Percentiles rank a stretch among this genome's conserved stretches.
phyloP scores from a whole-genome alignment of 2,329 filamentous ascomycete species.

The Trichoderma arundinaceum region DNA sequence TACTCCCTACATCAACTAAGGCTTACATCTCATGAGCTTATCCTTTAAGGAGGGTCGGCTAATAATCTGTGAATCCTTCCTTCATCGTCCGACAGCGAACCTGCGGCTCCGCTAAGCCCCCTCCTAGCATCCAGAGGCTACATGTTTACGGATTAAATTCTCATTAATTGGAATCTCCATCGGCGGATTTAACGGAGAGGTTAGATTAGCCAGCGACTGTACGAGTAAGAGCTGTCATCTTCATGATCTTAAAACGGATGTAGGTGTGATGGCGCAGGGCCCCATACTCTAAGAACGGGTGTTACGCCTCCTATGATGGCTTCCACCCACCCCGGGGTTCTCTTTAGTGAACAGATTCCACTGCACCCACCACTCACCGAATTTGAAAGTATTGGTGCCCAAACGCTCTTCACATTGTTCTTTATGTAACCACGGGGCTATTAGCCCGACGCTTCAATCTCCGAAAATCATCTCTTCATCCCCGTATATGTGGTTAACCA shows the following conservation, averaged over 20 bases:
- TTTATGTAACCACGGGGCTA: no score
- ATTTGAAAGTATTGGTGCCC: no score
- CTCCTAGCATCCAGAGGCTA: background rate
- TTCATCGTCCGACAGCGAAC: background rate
- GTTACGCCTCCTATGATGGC: background rate
- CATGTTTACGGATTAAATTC: background rate
- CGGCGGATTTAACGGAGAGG: background rate
- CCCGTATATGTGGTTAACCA: no score
- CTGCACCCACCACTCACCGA: no score
- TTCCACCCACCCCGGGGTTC: background rate
- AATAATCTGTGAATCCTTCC: background rate
- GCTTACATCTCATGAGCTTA: conserved; percentile 11
- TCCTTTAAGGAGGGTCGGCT: conserved; percentile 3
- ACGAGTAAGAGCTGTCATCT: background rate
- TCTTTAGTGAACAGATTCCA: no score
- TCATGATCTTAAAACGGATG: background rate
- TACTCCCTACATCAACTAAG: background rate
- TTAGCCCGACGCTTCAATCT: no score
- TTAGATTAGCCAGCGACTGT: background rate
- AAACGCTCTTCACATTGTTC: no score
- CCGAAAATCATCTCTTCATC: no score
- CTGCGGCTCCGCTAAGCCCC: no score
- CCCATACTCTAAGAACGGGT: background rate
- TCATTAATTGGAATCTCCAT: background rate
- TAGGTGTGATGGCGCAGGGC: background rate